Evolutionary conservation across 768 basidiomycete species (phyloP), one percentile per base, ranked within the genome.

Genomic region (Kwoniella dejecticola): DNA sequence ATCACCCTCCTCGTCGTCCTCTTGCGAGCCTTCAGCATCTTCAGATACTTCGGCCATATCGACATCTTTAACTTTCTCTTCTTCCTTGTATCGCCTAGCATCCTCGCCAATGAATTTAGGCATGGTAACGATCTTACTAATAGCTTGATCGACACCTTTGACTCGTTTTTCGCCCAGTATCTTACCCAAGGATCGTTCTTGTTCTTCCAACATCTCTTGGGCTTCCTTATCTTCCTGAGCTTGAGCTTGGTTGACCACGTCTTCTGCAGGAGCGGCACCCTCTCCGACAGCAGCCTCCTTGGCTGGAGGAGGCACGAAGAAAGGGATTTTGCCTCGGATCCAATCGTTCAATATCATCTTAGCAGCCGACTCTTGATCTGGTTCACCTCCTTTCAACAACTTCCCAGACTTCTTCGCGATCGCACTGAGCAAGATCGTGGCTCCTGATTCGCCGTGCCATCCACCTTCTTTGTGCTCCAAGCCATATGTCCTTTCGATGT

Each of bases 241-340:
- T 64, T 69, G 50, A 21, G 56, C 71, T 81, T 82, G 45, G 47
- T 41, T 72, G 89, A 89, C 59, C 88, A 80, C 68, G 4, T 59
- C 42, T 36, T 63, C 38, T 49, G 60, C 55, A n/a, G 53, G 56
- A 17, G n/a, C n/a, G n/a, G n/a, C n/a, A n/a, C n/a, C n/a, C n/a
- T 47, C 46, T 49, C 58, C 62, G 60, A 65, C 59, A 15, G 36
- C 24, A 44, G 30, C 65, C 11, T 76, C 72, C 67, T 78, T 76
- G 76, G 91, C 91, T 57, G 95, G 95, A 13, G 96, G 96, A 12
- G 88, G 77, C 36, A 92, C 93, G 73, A 97, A 99, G 83, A 87
- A 99, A 19, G 96, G 96, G 73, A 99, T 95, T 69, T 91, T 88
- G 7, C 95, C 96, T 46, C 96, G 83, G 60, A 97, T 92, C 95